Percentiles rank a stretch among this genome's conserved stretches.
Conservation (phyloP, 2,329 filamentous ascomycete species). For the Botrytis byssoidea region DNA sequence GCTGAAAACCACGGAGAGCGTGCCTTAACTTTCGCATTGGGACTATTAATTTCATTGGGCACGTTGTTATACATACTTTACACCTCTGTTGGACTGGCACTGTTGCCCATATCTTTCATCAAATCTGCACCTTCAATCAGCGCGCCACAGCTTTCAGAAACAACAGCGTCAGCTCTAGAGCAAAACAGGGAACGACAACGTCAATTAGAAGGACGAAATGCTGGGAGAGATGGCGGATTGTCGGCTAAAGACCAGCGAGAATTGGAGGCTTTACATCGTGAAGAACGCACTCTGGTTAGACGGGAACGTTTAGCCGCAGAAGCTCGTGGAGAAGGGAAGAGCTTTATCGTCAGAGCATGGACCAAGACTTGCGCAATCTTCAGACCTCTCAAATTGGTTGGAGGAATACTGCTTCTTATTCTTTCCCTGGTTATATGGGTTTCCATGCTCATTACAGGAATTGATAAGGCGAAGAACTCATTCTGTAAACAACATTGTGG, state of each 20-base stretch:
- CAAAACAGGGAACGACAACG: conserved; percentile 88
- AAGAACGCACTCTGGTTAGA: conserved; percentile 88
- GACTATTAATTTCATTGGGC: conserved; percentile 83
- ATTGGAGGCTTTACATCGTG: conserved; percentile 79
- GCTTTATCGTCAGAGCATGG: conserved; percentile 72
- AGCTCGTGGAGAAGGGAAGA: conserved; percentile 72
- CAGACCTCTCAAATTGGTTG: conserved; percentile 82
- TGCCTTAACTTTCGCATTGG: conserved; percentile 84
- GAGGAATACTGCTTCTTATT: conserved; percentile 74
- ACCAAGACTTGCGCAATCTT: conserved; percentile 78
- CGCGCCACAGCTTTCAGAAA: conserved; percentile 72
- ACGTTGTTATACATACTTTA: conserved; percentile 85
- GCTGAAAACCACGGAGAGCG: conserved; percentile 88
- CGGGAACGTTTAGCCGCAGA: conserved; percentile 86
- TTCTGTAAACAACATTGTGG: conserved; percentile 87
- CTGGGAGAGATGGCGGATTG: conserved; percentile 71
- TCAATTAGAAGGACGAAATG: conserved; percentile 82
- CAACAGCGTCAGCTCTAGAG: conserved; percentile 76
- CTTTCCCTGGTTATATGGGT: conserved; percentile 76
- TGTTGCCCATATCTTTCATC: conserved; percentile 87
- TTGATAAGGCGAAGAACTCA: conserved; percentile 96
- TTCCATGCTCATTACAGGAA: conserved; percentile 91
- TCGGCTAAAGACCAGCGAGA: conserved; percentile 85
- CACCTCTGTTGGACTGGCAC: conserved; percentile 81
- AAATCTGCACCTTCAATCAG: conserved; percentile 88